phyloP scores from a whole-genome alignment of 495 filamentous ascomycete genomes.

The Jackrogersella minutella region DNA sequence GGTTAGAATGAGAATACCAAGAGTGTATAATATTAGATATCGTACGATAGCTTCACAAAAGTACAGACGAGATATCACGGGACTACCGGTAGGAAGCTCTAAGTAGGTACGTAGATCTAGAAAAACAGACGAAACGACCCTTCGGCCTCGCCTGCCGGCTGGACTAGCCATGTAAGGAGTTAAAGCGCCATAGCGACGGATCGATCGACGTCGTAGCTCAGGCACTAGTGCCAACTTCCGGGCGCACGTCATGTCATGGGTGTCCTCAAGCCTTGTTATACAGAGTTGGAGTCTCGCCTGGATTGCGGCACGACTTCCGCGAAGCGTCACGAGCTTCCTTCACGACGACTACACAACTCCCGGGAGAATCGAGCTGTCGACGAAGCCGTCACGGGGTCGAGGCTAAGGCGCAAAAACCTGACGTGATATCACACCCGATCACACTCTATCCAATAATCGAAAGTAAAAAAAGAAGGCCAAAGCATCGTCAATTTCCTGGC shows the following conservation, averaged over 20 bases:
- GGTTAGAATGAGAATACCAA: too few relatives aligned
- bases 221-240: conserved; percentile 12
- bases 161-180: conserved; percentile 2
- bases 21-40: too few relatives aligned
- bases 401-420: too few relatives aligned
- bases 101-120: background rate
- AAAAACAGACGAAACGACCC: conserved; percentile 8
- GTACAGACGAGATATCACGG: background rate
- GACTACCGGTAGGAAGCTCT: conserved; percentile 15
- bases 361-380: background rate
- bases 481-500: conserved; percentile 33
- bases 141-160: background rate
- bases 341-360: background rate
- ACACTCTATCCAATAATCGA: background rate
- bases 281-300: background rate
- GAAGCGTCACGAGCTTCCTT: background rate
- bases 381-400: background rate
- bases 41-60: too few relatives aligned
- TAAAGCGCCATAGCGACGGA: background rate
- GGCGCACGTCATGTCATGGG: conserved; percentile 4
- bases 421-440: background rate
- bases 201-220: conserved; percentile 20
- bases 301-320: background rate
- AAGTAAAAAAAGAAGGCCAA: conserved; percentile 10
- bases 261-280: background rate